phyloP scores from a whole-genome alignment of 23 red algal genomes.

The Pyropia haitanensis region DNA sequence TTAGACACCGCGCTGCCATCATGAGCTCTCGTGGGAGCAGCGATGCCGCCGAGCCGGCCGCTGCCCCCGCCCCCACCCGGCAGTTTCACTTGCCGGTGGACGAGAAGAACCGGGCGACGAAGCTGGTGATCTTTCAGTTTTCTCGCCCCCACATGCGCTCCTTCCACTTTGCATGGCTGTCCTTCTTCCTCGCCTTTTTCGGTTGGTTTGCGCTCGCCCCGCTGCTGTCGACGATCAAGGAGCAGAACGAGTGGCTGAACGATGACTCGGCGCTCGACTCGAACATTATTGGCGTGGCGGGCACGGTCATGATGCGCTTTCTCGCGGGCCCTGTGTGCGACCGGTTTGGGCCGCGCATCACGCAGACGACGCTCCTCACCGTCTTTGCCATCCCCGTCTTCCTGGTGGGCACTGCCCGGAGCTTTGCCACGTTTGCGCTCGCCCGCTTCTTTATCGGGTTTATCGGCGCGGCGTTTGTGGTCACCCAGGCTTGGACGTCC shows the following conservation, averaged over 20 bases:
- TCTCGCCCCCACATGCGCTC: constrained; percentile 80
- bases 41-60: too few species aligned
- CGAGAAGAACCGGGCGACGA: constrained; percentile 27
- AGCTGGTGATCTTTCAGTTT: constrained; percentile 22
- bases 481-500: constrained; percentile 86
- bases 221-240: constrained; percentile 20
- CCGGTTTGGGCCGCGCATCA: constrained; percentile 71
- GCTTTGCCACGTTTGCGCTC: constrained; percentile 53
- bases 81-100: constrained; percentile 63
- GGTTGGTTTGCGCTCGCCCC: constrained; percentile 93
- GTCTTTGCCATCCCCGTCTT: constrained; percentile 85
- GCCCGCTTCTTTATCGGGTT: constrained; percentile 95
- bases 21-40: too few species aligned
- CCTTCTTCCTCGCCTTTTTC: constrained; percentile 97
- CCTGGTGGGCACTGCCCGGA: constrained; percentile 43
- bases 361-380: constrained; percentile 35
- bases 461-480: constrained; percentile 85
- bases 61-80: not conserved
- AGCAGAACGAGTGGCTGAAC: constrained; percentile 1
- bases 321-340: constrained; percentile 71
- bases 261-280: constrained; percentile 3
- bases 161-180: constrained; percentile 94
- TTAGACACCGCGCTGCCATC: too few species aligned
- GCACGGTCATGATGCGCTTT: constrained; percentile 85
- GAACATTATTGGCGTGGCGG: constrained; percentile 69